These are phyloP conservation scores for Extremus antarcticus DNA, from an alignment of 495 filamentous ascomycete genomes.

Conservation along the genomic window DNA sequence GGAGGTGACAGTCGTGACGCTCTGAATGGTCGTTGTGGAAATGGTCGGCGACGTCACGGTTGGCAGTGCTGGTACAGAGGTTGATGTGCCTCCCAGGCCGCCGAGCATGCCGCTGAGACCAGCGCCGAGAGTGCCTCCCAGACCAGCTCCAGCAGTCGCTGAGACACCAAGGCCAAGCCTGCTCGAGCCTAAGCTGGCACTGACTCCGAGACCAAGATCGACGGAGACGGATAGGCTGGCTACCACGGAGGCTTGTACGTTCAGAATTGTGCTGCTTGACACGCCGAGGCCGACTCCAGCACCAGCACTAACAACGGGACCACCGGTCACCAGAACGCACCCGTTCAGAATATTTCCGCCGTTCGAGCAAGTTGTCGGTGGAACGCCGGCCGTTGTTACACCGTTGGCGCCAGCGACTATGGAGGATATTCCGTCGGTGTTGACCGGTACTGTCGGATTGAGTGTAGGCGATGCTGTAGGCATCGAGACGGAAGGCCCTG, in stretches of 20 bases:
- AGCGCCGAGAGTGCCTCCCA: neutral
- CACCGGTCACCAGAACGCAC: neutral
- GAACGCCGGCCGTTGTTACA: neutral
- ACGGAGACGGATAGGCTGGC: neutral
- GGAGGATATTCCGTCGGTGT: neutral
- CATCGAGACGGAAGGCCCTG: neutral
- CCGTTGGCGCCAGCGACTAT: neutral
- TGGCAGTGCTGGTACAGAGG: neutral
- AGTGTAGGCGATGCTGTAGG: neutral
- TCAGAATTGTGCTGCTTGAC: neutral
- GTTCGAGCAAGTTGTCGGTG: neutral
- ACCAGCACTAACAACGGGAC: neutral
- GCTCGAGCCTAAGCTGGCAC: neutral
- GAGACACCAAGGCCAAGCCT: neutral
- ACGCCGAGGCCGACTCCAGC: neutral
- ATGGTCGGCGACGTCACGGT: neutral
- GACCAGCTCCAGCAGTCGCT: neutral
- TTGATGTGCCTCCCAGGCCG: neutral
- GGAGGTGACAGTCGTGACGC: conserved; percentile 5
- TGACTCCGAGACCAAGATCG: neutral
- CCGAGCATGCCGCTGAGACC: neutral
- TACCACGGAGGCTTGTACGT: neutral
- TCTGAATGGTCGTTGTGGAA: neutral
- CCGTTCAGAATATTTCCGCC: conserved; percentile 3
- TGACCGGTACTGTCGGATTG: neutral